A percentile compares a stretch with the other conserved stretches of the same genome.
phyloP scores from a whole-genome alignment of 2,329 filamentous ascomycete species.

The Diaporthe sp. region DNA sequence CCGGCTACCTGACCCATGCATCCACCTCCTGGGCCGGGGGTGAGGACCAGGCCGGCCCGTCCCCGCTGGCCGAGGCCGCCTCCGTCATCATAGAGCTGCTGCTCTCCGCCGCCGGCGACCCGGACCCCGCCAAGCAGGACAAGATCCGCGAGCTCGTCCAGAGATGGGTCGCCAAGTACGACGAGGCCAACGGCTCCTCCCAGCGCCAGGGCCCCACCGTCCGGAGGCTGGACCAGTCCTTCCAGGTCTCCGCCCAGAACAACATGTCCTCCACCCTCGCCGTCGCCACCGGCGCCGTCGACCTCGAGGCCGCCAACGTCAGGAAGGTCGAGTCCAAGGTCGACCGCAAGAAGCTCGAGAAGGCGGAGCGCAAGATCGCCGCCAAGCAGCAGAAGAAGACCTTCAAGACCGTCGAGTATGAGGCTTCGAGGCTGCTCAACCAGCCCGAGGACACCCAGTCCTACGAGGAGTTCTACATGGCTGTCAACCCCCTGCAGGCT shows the following conservation, averaged over 20 bases:
- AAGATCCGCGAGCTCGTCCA: constrained; percentile 86
- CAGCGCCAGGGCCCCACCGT: constrained; percentile 80
- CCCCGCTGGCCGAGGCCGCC: constrained; percentile 87
- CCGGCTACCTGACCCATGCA: constrained; percentile 93
- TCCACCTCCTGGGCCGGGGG: constrained; percentile 81
- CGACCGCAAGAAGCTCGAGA: constrained; percentile 98
- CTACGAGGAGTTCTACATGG: constrained; percentile 99
- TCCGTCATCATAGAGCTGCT: constrained; percentile 87
- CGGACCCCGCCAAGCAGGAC: constrained; percentile 76
- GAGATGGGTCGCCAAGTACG: constrained; percentile 89
- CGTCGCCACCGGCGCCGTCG: constrained; percentile 84
- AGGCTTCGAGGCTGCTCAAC: constrained; percentile 89
- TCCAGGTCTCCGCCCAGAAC: constrained; percentile 91
- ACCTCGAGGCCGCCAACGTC: constrained; percentile 91
- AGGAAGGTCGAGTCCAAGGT: constrained; percentile 98
- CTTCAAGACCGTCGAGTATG: constrained; percentile 98
- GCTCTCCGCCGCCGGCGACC: constrained; percentile 90
- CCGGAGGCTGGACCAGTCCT: constrained; percentile 89
- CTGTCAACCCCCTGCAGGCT: constrained; percentile 94
- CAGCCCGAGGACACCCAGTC: constrained; percentile 85
- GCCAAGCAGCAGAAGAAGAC: constrained; percentile 98
- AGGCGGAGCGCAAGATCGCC: constrained; percentile 96
- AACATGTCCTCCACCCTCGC: constrained; percentile 97
- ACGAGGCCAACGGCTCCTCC: constrained; percentile 77
- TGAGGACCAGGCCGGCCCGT: constrained; percentile 73